Evolutionary conservation across 352 stramenopile species (phyloP).

Genomic region (Pythium folliculosum): DNA sequence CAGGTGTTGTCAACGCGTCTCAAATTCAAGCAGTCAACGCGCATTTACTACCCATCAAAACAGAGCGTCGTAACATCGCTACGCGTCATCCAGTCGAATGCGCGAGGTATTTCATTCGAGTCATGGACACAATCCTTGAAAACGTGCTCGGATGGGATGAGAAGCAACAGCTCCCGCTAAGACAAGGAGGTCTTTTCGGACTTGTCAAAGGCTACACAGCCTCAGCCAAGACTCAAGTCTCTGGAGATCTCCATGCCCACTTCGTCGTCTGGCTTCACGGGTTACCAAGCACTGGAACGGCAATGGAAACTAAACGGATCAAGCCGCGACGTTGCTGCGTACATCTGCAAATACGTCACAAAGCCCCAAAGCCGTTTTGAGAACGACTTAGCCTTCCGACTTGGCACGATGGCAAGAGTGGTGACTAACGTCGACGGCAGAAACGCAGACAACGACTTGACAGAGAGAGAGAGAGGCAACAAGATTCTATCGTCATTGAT

Average conservation of each 20-base stretch:
- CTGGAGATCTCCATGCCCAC: conserved; percentile 5
- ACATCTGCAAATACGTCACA: conserved; percentile 16
- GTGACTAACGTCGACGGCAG: background rate
- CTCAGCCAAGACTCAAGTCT: background rate
- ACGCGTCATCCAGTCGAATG: conserved; percentile 23
- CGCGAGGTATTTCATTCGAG: conserved; percentile 6
- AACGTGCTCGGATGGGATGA: conserved; percentile 2
- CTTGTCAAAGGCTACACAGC: background rate
- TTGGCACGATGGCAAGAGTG: background rate
- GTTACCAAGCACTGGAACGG: background rate
- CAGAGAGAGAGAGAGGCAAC: conserved; percentile 3
- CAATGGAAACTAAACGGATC: background rate
- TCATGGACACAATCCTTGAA: background rate
- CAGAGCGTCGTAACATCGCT: conserved; percentile 18
- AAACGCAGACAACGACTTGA: background rate
- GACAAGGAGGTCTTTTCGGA: background rate
- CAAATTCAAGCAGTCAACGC: conserved; percentile 10
- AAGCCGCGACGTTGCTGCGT: conserved; percentile 11
- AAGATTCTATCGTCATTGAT: conserved; percentile 10
- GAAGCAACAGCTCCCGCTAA: background rate
- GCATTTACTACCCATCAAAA: conserved; percentile 15
- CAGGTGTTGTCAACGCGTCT: background rate
- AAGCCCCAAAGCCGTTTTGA: conserved; percentile 16
- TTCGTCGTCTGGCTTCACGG: conserved; percentile 6
- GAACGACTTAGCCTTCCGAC: conserved; percentile 18